Evolutionary conservation across 768 basidiomycete species (phyloP).

Genomic region (Lactarius hatsudake): DNA sequence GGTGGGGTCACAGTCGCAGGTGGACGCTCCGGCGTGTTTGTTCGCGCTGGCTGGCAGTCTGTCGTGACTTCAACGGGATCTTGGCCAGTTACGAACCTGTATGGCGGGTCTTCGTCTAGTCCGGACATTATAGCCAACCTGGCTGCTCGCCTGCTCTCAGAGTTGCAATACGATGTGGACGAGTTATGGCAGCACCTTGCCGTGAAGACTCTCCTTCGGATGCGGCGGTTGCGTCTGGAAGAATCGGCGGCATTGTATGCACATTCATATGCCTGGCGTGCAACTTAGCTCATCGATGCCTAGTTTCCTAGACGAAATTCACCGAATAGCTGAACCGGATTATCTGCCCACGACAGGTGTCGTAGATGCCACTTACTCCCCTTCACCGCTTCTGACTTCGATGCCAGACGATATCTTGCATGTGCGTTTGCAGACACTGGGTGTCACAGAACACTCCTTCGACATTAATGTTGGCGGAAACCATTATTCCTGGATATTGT

Average conservation of each 20-base stretch:
- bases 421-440: slow-evolving; percentile 76
- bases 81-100: slow-evolving; percentile 39
- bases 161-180: slow-evolving; percentile 50
- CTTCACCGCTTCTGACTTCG: slow-evolving; percentile 2
- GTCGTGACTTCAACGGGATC: slow-evolving; percentile 48
- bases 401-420: slow-evolving; percentile 69
- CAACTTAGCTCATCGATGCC: slow-evolving; percentile 9
- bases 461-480: slow-evolving; percentile 60
- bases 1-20: slow-evolving; percentile 60
- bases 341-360: slow-evolving; percentile 68
- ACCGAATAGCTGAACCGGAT: slow-evolving; percentile 63
- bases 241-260: slow-evolving; percentile 76
- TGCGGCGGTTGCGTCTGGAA: slow-evolving; percentile 62
- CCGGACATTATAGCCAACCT: slow-evolving; percentile 46
- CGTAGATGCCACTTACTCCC: neutral
- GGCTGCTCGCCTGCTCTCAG: slow-evolving; percentile 54
- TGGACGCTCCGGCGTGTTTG: slow-evolving; percentile 60
- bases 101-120: slow-evolving; percentile 32
- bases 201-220: slow-evolving; percentile 53
- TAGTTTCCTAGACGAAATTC: slow-evolving; percentile 68
- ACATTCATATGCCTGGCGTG: slow-evolving; percentile 9
- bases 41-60: slow-evolving; percentile 72
- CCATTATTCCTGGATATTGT: slow-evolving; percentile 72
- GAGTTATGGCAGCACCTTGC: slow-evolving; percentile 70
- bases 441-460: slow-evolving; percentile 75